Percentiles rank a stretch among this genome's conserved stretches.
These are phyloP conservation scores for Eucalyptus grandis DNA, from an alignment of 345 rosid genomes.

Conservation along the genomic window DNA sequence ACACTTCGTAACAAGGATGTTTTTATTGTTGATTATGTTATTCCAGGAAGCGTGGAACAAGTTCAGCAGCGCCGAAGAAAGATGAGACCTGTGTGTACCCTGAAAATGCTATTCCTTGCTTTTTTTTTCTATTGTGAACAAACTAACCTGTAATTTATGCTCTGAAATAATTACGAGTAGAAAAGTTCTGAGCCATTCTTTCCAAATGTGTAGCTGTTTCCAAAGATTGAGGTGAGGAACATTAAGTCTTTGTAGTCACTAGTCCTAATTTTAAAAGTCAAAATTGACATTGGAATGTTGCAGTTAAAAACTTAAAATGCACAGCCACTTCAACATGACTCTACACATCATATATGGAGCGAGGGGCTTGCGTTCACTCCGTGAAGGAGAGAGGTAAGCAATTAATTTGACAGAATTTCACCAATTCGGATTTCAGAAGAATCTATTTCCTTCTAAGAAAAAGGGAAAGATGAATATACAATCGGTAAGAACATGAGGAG, in stretches of 20 bases:
- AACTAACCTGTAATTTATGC: background rate
- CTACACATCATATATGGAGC: background rate
- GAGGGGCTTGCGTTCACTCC: background rate
- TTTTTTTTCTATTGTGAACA: background rate
- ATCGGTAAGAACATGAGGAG: background rate
- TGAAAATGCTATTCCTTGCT: background rate
- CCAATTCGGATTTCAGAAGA: background rate
- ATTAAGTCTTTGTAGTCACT: background rate
- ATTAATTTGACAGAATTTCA: background rate
- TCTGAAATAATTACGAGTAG: background rate
- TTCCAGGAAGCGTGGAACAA: constrained; percentile 70
- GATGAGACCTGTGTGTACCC: background rate
- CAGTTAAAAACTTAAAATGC: background rate
- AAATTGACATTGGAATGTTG: background rate
- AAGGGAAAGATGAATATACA: background rate
- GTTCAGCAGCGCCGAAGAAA: constrained; percentile 43
- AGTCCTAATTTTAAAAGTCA: background rate
- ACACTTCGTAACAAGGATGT: background rate
- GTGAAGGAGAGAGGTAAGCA: background rate
- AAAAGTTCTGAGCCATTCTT: background rate
- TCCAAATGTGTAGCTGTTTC: background rate
- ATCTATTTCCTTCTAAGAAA: background rate
- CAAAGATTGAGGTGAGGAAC: background rate
- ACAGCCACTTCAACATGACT: background rate
- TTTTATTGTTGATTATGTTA: background rate